These are phyloP conservation scores for Annona squamosa DNA, from an alignment of 164 flowering plant genomes.

Conservation along the genomic window DNA sequence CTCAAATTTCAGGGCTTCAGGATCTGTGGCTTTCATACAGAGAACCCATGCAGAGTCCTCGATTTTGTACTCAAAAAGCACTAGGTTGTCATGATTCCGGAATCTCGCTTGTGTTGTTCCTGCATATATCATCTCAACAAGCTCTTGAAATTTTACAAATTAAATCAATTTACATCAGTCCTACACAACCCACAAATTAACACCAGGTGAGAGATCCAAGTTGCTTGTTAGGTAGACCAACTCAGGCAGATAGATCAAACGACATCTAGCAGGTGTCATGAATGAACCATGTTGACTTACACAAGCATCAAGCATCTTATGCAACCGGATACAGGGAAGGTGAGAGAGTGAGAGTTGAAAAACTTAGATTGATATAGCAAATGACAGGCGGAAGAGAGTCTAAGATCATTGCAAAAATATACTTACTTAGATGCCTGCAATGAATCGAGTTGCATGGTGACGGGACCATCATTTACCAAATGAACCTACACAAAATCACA, in stretches of 20 bases:
- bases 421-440: constrained; percentile 56
- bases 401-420: not conserved
- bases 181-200: not conserved
- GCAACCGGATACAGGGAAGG: not conserved
- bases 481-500: constrained; percentile 44
- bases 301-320: too few relatives aligned
- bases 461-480: constrained; percentile 93
- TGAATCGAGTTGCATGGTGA: constrained; percentile 95
- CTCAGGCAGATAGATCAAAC: not conserved
- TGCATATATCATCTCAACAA: not conserved
- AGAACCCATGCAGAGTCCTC: too few relatives aligned
- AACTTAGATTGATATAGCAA: not conserved
- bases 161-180: not conserved
- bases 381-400: not conserved
- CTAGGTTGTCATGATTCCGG: not conserved
- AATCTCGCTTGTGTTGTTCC: not conserved
- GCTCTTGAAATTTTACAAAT: too few relatives aligned
- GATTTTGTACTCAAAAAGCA: not conserved
- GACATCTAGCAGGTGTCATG: not conserved
- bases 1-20: not conserved
- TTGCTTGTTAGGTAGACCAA: not conserved
- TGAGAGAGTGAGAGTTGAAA: not conserved
- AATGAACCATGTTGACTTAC: not conserved
- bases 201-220: not conserved
- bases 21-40: too few relatives aligned